These are phyloP conservation scores for Aspergillus thermomutatus DNA, from an alignment of 2,329 filamentous ascomycete species.

Conservation along the genomic window DNA sequence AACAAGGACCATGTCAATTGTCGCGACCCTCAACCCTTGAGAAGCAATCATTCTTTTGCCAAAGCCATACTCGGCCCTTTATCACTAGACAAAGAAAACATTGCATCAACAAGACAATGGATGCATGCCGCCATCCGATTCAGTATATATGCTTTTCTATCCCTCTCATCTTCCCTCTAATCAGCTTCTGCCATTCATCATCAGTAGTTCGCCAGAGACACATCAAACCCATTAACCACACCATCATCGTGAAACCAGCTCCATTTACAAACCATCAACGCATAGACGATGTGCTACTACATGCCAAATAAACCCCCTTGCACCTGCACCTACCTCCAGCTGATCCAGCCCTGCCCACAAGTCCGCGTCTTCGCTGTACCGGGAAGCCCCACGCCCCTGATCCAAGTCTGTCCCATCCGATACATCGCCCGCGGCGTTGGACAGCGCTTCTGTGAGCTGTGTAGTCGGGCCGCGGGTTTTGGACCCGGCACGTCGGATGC, in stretches of 20 bases:
- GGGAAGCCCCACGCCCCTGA: conserved; percentile 10
- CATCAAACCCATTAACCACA: not conserved
- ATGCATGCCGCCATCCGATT: not conserved
- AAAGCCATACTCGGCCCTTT: not conserved
- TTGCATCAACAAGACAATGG: not conserved
- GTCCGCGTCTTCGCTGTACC: conserved; percentile 6
- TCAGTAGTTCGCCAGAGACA: not conserved
- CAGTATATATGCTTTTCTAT: not conserved
- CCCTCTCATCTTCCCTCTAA: not conserved
- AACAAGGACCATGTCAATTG: not conserved
- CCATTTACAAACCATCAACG: not conserved
- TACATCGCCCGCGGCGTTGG: not conserved
- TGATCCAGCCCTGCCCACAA: conserved; percentile 16
- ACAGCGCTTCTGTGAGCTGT: conserved; percentile 2
- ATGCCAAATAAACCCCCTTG: conserved; percentile 17
- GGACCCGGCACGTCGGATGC: not conserved
- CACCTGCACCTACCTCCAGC: conserved; percentile 17
- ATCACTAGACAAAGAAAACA: not conserved
- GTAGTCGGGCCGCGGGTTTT: not conserved
- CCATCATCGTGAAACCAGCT: not conserved
- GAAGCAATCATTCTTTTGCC: not conserved
- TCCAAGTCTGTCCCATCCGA: conserved; percentile 7
- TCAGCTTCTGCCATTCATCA: not conserved
- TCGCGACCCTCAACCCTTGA: not conserved
- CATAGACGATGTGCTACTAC: conserved; percentile 14